A percentile compares a stretch with the other conserved stretches of the same genome.
These are phyloP conservation scores for Staphylotrichum longicolle DNA, from an alignment of 495 filamentous ascomycete species.

Conservation along the genomic window DNA sequence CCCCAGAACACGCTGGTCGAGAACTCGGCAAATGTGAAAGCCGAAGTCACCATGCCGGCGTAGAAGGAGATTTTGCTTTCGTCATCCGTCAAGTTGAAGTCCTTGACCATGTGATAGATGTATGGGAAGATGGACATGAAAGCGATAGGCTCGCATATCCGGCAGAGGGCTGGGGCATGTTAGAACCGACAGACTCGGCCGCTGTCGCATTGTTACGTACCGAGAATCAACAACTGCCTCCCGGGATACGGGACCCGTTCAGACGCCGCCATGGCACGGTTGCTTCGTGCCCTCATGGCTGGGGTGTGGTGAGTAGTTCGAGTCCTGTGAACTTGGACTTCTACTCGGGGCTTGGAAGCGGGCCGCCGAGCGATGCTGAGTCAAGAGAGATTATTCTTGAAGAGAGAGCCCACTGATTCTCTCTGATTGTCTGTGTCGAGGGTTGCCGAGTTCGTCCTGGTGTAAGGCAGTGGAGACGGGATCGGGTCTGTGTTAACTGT, in stretches of 20 bases:
- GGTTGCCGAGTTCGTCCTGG: too few relatives aligned
- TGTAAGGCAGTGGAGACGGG: not conserved
- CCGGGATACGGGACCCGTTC: constrained; percentile 42
- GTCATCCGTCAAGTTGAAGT: constrained; percentile 79
- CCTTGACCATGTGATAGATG: constrained; percentile 95
- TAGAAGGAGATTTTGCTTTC: constrained; percentile 83
- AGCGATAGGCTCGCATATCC: constrained; percentile 97
- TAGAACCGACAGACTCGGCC: constrained; percentile 24
- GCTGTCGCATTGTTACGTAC: constrained; percentile 44
- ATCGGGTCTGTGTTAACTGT: not conserved
- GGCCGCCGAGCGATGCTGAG: not conserved
- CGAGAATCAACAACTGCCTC: constrained; percentile 69
- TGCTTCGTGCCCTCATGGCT: constrained; percentile 24
- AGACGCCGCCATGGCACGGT: constrained; percentile 16
- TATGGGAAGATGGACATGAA: constrained; percentile 99
- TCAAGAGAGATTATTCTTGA: too few relatives aligned
- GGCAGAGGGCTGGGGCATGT: constrained; percentile 69
- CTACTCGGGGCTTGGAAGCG: too few relatives aligned
- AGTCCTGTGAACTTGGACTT: not conserved
- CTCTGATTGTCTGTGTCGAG: too few relatives aligned
- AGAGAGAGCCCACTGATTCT: too few relatives aligned
- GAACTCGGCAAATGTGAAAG: constrained; percentile 95
- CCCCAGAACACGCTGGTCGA: constrained; percentile 90
- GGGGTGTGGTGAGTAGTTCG: not conserved
- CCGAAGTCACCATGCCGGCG: constrained; percentile 92